Evolutionary conservation across 2,329 filamentous ascomycete species (phyloP).

Genomic region (Trichophyton mentagrophytes): DNA sequence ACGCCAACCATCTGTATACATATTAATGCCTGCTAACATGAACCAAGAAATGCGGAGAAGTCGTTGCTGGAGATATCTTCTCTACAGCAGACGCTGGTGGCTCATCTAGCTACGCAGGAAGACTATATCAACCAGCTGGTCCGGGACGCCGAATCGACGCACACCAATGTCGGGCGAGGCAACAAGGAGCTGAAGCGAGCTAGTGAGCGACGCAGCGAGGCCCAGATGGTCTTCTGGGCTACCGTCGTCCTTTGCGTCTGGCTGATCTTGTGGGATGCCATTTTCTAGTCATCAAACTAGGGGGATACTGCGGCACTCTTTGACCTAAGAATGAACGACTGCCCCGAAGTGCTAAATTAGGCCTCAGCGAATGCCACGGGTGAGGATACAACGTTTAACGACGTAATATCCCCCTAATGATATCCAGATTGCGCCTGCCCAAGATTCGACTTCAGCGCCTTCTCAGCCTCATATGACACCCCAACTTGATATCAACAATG

Average conservation of each 20-base stretch:
- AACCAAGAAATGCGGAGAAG: conserved; percentile 64
- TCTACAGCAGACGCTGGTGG: conserved; percentile 75
- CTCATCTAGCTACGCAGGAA: conserved; percentile 72
- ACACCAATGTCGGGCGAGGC: conserved; percentile 74
- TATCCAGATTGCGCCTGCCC: no score
- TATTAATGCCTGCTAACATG: not conserved
- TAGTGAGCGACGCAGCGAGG: conserved; percentile 55
- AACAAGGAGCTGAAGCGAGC: conserved; percentile 88
- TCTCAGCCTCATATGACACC: no score
- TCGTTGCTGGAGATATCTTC: conserved; percentile 87
- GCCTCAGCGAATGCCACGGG: no score
- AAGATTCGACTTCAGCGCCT: no score
- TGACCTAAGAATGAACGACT: no score
- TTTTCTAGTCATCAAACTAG: conserved; percentile 34
- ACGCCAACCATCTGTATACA: not conserved
- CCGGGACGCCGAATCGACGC: conserved; percentile 65
- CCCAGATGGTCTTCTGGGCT: conserved; percentile 69
- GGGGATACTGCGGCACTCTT: no score
- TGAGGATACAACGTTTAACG: no score
- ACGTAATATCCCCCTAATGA: no score
- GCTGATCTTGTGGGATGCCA: conserved; percentile 64
- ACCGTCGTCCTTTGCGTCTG: conserved; percentile 62
- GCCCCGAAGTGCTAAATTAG: no score
- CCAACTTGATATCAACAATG: no score
- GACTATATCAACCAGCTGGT: conserved; percentile 84